A percentile compares a stretch with the other conserved stretches of the same genome.
These are phyloP conservation scores for Annulohypoxylon maeteangense DNA, from an alignment of 495 filamentous ascomycete species.

Conservation along the genomic window DNA sequence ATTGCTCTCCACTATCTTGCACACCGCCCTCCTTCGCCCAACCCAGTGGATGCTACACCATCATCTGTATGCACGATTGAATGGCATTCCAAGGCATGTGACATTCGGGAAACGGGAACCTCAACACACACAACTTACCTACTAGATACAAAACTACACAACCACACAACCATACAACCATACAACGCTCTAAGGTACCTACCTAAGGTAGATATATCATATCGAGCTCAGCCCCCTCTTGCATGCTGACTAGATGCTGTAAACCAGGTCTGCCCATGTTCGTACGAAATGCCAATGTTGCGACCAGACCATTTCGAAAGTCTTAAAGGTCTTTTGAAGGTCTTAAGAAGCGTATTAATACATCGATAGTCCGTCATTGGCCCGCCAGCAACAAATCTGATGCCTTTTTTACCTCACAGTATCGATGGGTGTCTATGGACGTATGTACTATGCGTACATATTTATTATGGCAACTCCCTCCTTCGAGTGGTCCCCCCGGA, in stretches of 20 bases:
- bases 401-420: conserved; percentile 15
- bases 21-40: conserved; percentile 43
- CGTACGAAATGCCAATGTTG: background rate
- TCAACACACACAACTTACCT: conserved; percentile 7
- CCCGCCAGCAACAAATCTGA: conserved; percentile 9
- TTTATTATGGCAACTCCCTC: conserved; percentile 21
- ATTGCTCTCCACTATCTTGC: conserved; percentile 45
- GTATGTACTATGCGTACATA: background rate
- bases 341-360: conserved; percentile 15
- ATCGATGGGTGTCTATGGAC: conserved; percentile 36
- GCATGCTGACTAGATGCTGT: conserved; percentile 1
- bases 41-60: conserved; percentile 30
- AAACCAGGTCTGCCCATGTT: conserved; percentile 24
- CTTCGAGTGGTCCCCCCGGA: conserved; percentile 10
- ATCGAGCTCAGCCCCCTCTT: conserved; percentile 16
- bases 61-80: conserved; percentile 15
- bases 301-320: conserved; percentile 4
- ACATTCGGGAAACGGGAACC: conserved; percentile 21
- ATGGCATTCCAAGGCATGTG: conserved; percentile 33
- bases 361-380: conserved; percentile 22
- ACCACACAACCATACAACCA: no score
- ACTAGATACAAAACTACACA: background rate
- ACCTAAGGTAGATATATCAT: conserved; percentile 21
- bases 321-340: conserved; percentile 13
- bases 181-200: background rate